Base-by-base conservation (phyloP, 306 rosid genomes). In the Prunus mume region DNA sequence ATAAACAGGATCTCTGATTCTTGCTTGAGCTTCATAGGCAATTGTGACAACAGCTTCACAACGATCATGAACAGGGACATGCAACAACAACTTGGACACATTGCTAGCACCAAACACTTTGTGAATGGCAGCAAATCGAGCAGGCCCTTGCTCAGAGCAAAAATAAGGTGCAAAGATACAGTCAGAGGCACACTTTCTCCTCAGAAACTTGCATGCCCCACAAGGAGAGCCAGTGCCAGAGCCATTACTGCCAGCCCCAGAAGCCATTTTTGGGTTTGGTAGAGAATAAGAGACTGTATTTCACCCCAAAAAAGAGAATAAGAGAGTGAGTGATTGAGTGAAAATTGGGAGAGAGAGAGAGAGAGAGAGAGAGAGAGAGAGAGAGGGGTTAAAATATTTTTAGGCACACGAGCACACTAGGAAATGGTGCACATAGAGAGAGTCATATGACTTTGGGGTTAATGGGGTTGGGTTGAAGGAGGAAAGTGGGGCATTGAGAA, bases 21-120 rank as follows among this genome's bases (percentile, higher is more conserved):
- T 82, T 38, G 99, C 99, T 65, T 96, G 98, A 69, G 99, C 99
- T 76, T 96, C 98, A 71, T 96, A 96, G 17, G 98, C 90, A 49
- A 96, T 96, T 0, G 98, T 96, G 77, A 96, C 88, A 64, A 96
- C 98, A 4, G 99, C 99, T 69, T 96, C 97, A 69, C 90, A 91
- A 2, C 99, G 96, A 79, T 93, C 91, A 71, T 87, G 92, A 71
- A 78, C 93, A 32, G 99, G 99, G 7, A 96, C 86, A 72, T 92
- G 92, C 71, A 85, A 65, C 68, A 96, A 78, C 72, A 96, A 51
- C 73, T 96, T 96, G 28, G 99, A 88, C 60, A 96, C 98, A 61
- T 96, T 96, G 71, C 99, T 96, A 3, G 98, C 99, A 13, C 99
- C 99, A 63, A 96, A 96, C 62, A 96, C 96, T 77, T 96, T 96